Percentiles rank a stretch among this genome's conserved stretches.
phyloP scores from a whole-genome alignment of 1,139 yeast species.

The Saccharomycopsis crataegensis region DNA sequence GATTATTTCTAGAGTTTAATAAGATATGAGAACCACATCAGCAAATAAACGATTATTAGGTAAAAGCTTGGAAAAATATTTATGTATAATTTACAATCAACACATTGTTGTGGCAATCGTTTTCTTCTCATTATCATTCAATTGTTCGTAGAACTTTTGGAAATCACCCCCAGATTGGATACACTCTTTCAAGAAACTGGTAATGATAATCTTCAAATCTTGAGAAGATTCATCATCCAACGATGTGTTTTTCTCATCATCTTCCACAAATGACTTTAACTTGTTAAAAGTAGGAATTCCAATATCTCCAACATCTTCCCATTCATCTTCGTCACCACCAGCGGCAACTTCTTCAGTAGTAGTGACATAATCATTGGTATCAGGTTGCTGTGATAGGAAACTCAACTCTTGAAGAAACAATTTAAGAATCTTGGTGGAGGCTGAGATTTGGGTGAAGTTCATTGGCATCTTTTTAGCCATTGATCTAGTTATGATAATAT shows the following conservation, averaged over 20 bases:
- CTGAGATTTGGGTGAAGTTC: conserved; percentile 56
- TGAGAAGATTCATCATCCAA: conserved; percentile 21
- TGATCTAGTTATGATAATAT: conserved; percentile 73
- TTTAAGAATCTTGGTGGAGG: conserved; percentile 65
- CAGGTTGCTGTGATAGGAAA: conserved; percentile 47
- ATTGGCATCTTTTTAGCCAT: conserved; percentile 67
- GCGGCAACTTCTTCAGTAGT: conserved; percentile 32
- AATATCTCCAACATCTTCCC: conserved; percentile 75
- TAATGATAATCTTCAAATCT: conserved; percentile 37
- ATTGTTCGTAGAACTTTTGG: conserved; percentile 42
- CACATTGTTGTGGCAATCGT: conserved; percentile 19
- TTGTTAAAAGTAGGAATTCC: conserved; percentile 57
- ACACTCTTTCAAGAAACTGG: conserved; percentile 58
- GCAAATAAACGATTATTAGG: too few relatives aligned
- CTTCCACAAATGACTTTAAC: conserved; percentile 44
- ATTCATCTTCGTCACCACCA: conserved; percentile 48
- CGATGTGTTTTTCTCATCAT: conserved; percentile 24
- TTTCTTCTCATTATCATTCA: conserved; percentile 53
- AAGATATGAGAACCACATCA: too few relatives aligned
- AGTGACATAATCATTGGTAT: conserved; percentile 33
- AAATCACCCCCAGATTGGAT: conserved; percentile 46
- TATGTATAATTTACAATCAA: too few relatives aligned
- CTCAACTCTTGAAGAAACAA: conserved; percentile 62
- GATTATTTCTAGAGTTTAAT: too few relatives aligned
- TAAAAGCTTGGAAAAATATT: too few relatives aligned